A percentile compares a stretch with the other conserved stretches of the same genome.
Evolutionary conservation across 768 basidiomycete genomes (phyloP).

Genomic region (Clavulina sp.): DNA sequence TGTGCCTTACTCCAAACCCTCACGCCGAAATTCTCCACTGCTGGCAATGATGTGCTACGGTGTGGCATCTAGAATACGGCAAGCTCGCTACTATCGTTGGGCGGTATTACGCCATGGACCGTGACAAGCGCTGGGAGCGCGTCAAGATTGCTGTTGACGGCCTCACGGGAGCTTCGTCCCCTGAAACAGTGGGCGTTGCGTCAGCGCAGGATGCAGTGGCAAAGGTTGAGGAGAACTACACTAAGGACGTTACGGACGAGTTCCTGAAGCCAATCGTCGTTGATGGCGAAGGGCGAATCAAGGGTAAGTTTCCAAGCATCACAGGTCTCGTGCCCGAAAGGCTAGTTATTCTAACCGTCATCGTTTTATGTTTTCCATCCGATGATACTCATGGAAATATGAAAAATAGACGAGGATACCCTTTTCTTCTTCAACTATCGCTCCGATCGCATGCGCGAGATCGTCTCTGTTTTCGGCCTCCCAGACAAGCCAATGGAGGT

Average conservation of each 20-base stretch:
- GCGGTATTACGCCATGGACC: constrained; percentile 93
- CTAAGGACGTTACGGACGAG: constrained; percentile 80
- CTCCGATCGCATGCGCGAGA: constrained; percentile 90
- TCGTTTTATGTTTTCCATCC: too few species aligned
- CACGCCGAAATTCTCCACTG: too few species aligned
- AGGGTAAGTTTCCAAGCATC: constrained; percentile 32
- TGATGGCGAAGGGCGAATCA: constrained; percentile 62
- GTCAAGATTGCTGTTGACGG: constrained; percentile 80
- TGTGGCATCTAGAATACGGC: constrained; percentile 28
- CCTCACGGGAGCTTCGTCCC: constrained; percentile 34
- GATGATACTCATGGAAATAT: background rate
- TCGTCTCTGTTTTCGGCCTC: constrained; percentile 61
- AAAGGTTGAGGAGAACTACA: constrained; percentile 56
- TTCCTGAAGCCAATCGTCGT: constrained; percentile 91
- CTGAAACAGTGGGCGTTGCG: constrained; percentile 24
- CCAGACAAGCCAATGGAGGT: constrained; percentile 76
- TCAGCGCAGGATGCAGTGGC: constrained; percentile 38
- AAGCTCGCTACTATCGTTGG: constrained; percentile 74
- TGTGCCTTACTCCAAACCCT: too few species aligned
- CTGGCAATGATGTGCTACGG: background rate
- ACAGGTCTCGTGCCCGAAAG: too few species aligned
- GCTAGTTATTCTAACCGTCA: too few species aligned
- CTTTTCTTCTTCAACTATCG: constrained; percentile 96
- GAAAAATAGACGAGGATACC: constrained; percentile 53
- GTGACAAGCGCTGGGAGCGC: constrained; percentile 92